Base-by-base conservation (phyloP, 257 asterid species). In the Solanum megistacrolobum region DNA sequence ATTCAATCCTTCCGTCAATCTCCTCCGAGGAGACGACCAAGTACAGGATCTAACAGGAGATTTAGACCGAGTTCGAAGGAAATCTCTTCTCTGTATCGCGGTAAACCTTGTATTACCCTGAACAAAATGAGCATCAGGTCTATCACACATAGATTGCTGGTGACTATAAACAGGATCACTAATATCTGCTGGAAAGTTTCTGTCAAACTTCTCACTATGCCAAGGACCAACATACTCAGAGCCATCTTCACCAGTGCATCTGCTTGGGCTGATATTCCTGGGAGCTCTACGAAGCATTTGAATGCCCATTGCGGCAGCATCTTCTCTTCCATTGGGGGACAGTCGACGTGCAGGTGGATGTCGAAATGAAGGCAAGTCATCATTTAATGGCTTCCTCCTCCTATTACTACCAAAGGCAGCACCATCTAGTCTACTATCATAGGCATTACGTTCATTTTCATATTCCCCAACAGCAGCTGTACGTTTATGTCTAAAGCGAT, bases 11-110 rank as follows among this genome's bases (percentile, higher is more conserved):
- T 93, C 84, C 94, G 91, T 93, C 27, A 94, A 93, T 90, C 98
- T 91, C 90, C 95, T 93, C 78, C 94, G 91, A 73, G 96, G 94
- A 89, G 98, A 91, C 36, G 93, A 89, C 98, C 98, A 93, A 25
- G 92, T 86, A 71, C 92, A 89, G 65, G 95, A 91, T 88, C 95
- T 91, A 75, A 87, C 89, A 2, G 95, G 98, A 82, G 99, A 96
- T 87, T 94, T 94, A 48, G 98, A 92, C 46, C 85, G 91, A 86
- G 89, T 88, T 84, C 90, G 94, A 85, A 92, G 90, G 88, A 92
- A 94, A 12, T 92, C 93, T 85, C 95, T 92, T 86, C 98, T 91
- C 86, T 91, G 98, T 87, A 92, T 43, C 84, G 91, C 43, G 31
- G 95, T 86, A 83, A 92, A 94, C 66, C 91, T 89, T 87, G 93